Percentiles rank a stretch among this genome's conserved stretches.
phyloP scores from a whole-genome alignment of 371 early-diverging fungal genomes.

The Mortierella sp. region DNA sequence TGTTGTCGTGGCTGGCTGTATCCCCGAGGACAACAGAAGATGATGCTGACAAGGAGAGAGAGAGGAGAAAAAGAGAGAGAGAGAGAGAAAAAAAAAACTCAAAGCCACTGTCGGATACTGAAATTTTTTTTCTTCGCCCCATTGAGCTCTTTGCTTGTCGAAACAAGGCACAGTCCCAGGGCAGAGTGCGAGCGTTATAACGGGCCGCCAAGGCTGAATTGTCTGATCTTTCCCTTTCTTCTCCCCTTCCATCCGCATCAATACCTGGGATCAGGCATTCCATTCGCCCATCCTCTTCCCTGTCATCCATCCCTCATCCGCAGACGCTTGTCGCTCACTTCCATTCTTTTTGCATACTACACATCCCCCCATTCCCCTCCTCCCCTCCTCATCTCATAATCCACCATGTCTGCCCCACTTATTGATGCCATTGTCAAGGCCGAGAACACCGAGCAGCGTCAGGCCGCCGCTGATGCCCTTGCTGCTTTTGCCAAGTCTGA shows the following conservation, averaged over 20 bases:
- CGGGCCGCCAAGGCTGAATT: not conserved
- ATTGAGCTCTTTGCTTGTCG: no score
- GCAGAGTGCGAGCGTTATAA: not conserved
- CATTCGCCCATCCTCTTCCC: constrained; percentile 24
- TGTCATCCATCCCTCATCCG: constrained; percentile 25
- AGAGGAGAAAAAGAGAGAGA: not conserved
- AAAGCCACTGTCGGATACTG: not conserved
- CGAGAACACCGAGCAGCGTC: constrained; percentile 50
- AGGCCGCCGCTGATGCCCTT: constrained; percentile 44
- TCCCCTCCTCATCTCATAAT: not conserved
- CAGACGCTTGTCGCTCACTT: not conserved
- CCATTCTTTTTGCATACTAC: constrained; percentile 26
- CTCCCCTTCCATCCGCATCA: constrained; percentile 38
- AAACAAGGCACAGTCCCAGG: no score
- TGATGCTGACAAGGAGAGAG: no score
- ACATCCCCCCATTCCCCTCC: constrained; percentile 2
- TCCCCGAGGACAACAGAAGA: not conserved
- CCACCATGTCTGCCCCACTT: constrained; percentile 34
- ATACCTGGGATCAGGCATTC: constrained; percentile 46
- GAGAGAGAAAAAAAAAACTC: constrained; percentile 1
- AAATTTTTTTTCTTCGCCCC: not conserved
- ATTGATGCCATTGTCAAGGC: constrained; percentile 51
- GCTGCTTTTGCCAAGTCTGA: constrained; percentile 45
- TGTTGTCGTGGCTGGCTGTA: no score
- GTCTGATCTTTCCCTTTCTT: constrained; percentile 24